Conservation (phyloP, 2,329 filamentous ascomycete species). For the Xylaria sp. region DNA sequence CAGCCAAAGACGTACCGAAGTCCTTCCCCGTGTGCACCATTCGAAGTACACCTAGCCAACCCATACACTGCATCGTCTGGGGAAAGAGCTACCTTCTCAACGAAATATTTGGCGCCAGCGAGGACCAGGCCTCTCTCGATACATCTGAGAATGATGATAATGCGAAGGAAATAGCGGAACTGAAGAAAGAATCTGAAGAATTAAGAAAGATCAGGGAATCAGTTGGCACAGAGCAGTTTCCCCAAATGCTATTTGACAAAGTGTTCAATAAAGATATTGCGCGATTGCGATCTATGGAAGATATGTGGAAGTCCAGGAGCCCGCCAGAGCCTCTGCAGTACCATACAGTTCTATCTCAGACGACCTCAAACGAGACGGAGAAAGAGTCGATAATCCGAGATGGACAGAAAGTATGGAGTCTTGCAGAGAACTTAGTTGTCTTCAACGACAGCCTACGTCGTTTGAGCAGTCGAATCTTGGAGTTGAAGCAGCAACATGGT, state of each 20-base stretch:
- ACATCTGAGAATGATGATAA: conserved; percentile 85
- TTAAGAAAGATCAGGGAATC: conserved; percentile 84
- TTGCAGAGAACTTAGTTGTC: conserved; percentile 84
- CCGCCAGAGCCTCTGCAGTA: conserved; percentile 80
- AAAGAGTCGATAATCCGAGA: conserved; percentile 68
- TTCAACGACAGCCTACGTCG: conserved; percentile 86
- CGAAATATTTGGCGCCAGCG: conserved; percentile 91
- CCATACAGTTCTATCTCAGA: conserved; percentile 66
- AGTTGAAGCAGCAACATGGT: conserved; percentile 64
- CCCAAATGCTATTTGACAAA: conserved; percentile 87
- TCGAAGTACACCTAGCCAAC: conserved; percentile 92
- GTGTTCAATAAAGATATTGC: conserved; percentile 89
- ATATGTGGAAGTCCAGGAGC: conserved; percentile 92
- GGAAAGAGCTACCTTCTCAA: conserved; percentile 95
- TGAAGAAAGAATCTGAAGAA: conserved; percentile 84
- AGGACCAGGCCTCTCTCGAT: conserved; percentile 86
- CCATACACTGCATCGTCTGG: conserved; percentile 99
- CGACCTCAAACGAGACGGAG: conserved; percentile 59
- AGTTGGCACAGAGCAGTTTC: conserved; percentile 81
- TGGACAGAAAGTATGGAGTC: conserved; percentile 82
- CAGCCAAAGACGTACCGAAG: conserved; percentile 88
- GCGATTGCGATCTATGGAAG: conserved; percentile 85
- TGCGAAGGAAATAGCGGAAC: conserved; percentile 85
- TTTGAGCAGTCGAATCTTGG: conserved; percentile 77
- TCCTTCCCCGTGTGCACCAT: conserved; percentile 97